Evolutionary conservation across 352 stramenopile genomes (phyloP).

Genomic region (Phytophthora sp.): DNA sequence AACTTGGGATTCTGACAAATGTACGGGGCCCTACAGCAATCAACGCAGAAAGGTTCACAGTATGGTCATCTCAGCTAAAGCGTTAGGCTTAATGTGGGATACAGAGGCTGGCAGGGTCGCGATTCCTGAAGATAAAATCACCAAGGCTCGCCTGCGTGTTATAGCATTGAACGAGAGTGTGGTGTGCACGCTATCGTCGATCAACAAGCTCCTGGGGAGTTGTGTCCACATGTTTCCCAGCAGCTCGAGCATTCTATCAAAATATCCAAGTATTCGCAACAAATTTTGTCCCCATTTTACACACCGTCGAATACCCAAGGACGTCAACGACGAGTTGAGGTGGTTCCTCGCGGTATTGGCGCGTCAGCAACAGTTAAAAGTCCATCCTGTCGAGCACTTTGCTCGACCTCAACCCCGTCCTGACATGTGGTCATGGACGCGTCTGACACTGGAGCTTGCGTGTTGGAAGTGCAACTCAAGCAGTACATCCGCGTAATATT

Average conservation of each 20-base stretch:
- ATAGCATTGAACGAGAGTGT: background rate
- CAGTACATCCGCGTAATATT: conserved; percentile 21
- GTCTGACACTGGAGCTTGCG: conserved; percentile 9
- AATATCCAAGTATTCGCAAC: conserved; percentile 9
- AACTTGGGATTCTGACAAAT: background rate
- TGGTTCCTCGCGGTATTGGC: too few relatives aligned
- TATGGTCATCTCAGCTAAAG: conserved; percentile 1
- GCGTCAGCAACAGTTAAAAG: too few relatives aligned
- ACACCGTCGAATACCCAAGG: background rate
- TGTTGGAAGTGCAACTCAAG: conserved; percentile 12
- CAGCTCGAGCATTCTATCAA: conserved; percentile 16
- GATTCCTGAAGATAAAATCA: background rate
- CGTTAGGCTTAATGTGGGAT: conserved; percentile 13
- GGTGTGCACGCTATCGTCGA: background rate
- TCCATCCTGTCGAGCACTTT: too few relatives aligned
- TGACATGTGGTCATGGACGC: conserved; percentile 18
- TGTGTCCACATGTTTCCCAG: conserved; percentile 14
- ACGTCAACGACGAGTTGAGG: background rate
- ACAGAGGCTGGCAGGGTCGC: background rate
- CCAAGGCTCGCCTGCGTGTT: background rate
- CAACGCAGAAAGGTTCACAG: conserved; percentile 1
- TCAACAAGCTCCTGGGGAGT: conserved; percentile 11
- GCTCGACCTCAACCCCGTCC: too few relatives aligned
- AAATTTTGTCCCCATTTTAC: background rate
- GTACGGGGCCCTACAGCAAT: background rate